Conservation (phyloP, 2,329 filamentous ascomycete genomes). For the Pseudocercospora musae region DNA sequence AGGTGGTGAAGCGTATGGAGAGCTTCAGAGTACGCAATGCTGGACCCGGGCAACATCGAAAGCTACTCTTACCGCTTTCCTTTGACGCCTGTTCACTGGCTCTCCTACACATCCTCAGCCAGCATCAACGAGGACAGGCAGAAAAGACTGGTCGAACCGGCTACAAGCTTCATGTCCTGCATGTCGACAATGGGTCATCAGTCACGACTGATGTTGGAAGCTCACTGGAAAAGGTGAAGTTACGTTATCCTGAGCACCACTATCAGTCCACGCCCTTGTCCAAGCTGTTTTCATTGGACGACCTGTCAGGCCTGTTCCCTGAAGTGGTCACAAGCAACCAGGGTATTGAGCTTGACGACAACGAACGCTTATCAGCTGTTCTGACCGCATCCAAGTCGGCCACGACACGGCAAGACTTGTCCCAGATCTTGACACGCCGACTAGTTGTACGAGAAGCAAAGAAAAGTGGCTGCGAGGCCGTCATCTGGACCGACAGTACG, state of each 20-base stretch:
- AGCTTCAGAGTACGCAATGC: conserved; percentile 55
- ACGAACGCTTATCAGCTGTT: conserved; percentile 7
- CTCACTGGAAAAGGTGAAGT: conserved; percentile 44
- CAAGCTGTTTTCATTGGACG: conserved; percentile 12
- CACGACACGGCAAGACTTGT: conserved; percentile 72
- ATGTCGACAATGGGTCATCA: conserved; percentile 42
- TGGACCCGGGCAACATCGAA: conserved; percentile 45
- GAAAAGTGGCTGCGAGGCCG: conserved; percentile 59
- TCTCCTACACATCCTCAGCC: conserved; percentile 71
- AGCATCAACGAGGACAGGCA: conserved; percentile 64
- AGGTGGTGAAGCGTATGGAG: conserved; percentile 75
- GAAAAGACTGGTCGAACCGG: conserved; percentile 61
- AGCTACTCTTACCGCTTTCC: conserved; percentile 74
- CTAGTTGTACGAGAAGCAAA: conserved; percentile 66
- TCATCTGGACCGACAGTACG: conserved; percentile 83
- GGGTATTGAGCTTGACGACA: not conserved
- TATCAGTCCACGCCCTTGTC: conserved; percentile 18
- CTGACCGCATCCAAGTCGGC: conserved; percentile 44
- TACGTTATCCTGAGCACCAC: conserved; percentile 62
- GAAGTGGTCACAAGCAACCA: not conserved
- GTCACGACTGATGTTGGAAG: conserved; percentile 37
- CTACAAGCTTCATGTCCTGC: conserved; percentile 62
- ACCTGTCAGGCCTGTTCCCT: conserved; percentile 12
- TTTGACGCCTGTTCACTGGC: conserved; percentile 77
- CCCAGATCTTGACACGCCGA: conserved; percentile 66